Evolutionary conservation across 108 stramenopile genomes (phyloP).

Genomic region (Cylindrotheca closterium): DNA sequence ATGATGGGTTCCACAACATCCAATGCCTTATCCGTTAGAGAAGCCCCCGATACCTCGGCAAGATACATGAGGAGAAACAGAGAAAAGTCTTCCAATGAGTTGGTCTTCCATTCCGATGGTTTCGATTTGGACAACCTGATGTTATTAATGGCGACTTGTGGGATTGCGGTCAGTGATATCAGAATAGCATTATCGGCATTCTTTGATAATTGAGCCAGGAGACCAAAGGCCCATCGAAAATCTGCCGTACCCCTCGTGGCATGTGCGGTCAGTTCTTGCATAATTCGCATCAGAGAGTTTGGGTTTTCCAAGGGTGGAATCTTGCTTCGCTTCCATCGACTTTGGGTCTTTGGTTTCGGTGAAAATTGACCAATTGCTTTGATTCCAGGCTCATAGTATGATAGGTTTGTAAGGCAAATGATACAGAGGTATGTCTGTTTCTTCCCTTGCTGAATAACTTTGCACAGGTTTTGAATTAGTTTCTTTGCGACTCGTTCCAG

Average conservation of each 20-base stretch:
- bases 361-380: slow-evolving; percentile 37
- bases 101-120: slow-evolving; percentile 21
- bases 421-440: slow-evolving; percentile 32
- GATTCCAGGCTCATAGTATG: slow-evolving; percentile 27
- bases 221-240: slow-evolving; percentile 41
- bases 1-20: slow-evolving; percentile 30
- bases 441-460: slow-evolving; percentile 26
- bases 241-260: slow-evolving; percentile 33
- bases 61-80: slow-evolving; percentile 27
- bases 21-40: slow-evolving; percentile 2
- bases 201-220: slow-evolving; percentile 21
- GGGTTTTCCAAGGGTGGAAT: slow-evolving; percentile 40
- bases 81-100: slow-evolving; percentile 39
- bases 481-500: slow-evolving; percentile 24
- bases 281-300: slow-evolving; percentile 29
- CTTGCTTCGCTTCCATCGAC: slow-evolving; percentile 7
- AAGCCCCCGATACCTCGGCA: slow-evolving; percentile 11
- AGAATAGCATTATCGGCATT: slow-evolving; percentile 36
- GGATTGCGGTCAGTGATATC: slow-evolving; percentile 33
- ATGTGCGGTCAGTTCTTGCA: slow-evolving; percentile 31
- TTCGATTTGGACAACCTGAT: slow-evolving; percentile 11
- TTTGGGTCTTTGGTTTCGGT: slow-evolving; percentile 10
- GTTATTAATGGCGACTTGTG: slow-evolving; percentile 23
- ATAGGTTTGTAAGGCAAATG: slow-evolving; percentile 39
- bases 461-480: slow-evolving; percentile 25